Evolutionary conservation across 2,329 filamentous ascomycete genomes (phyloP).

Genomic region (Botrytis tulipae): DNA sequence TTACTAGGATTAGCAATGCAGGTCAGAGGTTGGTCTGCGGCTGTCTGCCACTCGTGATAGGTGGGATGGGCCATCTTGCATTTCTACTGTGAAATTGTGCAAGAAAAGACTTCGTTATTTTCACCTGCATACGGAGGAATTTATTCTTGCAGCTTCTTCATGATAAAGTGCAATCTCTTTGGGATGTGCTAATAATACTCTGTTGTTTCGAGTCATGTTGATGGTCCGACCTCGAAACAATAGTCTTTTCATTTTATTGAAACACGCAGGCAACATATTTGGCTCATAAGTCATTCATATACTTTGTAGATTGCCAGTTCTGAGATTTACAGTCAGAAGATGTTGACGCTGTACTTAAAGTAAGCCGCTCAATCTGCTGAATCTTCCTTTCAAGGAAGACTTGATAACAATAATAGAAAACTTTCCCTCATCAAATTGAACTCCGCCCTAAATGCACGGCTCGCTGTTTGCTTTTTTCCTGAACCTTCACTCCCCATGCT

Average conservation of each 20-base stretch:
- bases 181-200: neutral
- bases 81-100: neutral
- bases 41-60: slow-evolving; percentile 10
- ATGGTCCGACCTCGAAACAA: neutral
- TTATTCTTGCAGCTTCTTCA: neutral
- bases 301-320: slow-evolving; percentile 8
- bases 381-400: neutral
- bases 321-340: slow-evolving; percentile 24
- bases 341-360: slow-evolving; percentile 19
- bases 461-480: slow-evolving; percentile 26
- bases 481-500: slow-evolving; percentile 25
- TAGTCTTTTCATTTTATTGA: neutral
- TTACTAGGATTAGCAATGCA: slow-evolving; percentile 13
- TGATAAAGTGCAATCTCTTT: neutral
- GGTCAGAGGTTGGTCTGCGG: slow-evolving; percentile 1
- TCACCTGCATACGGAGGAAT: neutral
- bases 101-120: neutral
- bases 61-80: neutral
- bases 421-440: slow-evolving; percentile 14
- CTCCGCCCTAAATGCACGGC: slow-evolving; percentile 22
- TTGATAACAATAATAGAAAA: slow-evolving; percentile 15
- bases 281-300: slow-evolving; percentile 7
- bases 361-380: slow-evolving; percentile 7
- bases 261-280: neutral
- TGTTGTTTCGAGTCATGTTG: neutral